A percentile compares a stretch with the other conserved stretches of the same genome.
Evolutionary conservation across 345 rosid genomes (phyloP).

Genomic region (Linum trigynum): DNA sequence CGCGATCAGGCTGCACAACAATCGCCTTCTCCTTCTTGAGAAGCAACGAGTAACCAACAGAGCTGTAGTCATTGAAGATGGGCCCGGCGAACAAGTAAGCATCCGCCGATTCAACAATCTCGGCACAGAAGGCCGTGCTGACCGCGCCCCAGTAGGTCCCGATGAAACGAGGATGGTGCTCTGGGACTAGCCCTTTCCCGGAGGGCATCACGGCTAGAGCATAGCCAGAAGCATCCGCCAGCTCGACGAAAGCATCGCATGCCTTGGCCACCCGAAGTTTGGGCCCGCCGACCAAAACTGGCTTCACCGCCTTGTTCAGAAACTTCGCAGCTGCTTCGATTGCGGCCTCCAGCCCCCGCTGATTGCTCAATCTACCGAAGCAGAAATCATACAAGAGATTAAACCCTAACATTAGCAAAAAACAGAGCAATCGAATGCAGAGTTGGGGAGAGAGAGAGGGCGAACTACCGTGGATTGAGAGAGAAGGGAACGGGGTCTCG

Average conservation of each 20-base stretch:
- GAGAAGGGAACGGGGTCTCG: slow-evolving; percentile 58
- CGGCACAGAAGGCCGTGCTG: slow-evolving; percentile 67
- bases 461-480: slow-evolving; percentile 42
- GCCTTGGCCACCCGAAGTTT: slow-evolving; percentile 57
- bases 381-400: background rate
- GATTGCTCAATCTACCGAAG: slow-evolving; percentile 42
- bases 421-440: background rate
- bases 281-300: slow-evolving; percentile 65
- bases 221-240: slow-evolving; percentile 59
- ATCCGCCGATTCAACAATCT: slow-evolving; percentile 81
- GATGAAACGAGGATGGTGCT: slow-evolving; percentile 62
- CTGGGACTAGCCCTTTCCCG: slow-evolving; percentile 62
- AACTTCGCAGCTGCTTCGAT: slow-evolving; percentile 66
- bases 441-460: too few relatives aligned
- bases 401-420: background rate
- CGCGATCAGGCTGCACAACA: slow-evolving; percentile 62
- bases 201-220: slow-evolving; percentile 69
- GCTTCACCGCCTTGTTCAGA: slow-evolving; percentile 73
- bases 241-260: slow-evolving; percentile 41
- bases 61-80: slow-evolving; percentile 69
- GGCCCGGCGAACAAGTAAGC: slow-evolving; percentile 80
- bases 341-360: slow-evolving; percentile 57
- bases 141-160: slow-evolving; percentile 86
- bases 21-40: slow-evolving; percentile 80
- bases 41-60: slow-evolving; percentile 77